Evolutionary conservation across 495 filamentous ascomycete genomes (phyloP), one percentile per base, ranked within the genome.

Genomic region (Penicillium bialowiezense): DNA sequence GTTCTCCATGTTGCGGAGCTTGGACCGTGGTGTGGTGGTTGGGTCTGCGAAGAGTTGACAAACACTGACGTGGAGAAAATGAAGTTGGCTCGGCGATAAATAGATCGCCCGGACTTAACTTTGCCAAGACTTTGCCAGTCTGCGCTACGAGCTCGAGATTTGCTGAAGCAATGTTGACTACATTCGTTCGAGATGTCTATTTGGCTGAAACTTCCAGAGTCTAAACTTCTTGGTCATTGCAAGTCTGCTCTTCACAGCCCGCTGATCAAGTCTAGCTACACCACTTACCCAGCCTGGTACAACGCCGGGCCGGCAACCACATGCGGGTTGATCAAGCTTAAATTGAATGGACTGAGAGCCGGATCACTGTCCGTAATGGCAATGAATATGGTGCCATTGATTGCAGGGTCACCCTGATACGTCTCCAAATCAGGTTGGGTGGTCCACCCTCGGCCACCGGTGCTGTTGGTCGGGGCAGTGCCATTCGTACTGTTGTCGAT

Each of bases 331-430:
- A 93, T 70, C 73, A 78, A 69, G 9, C 69, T 77, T 23, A 90
- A 28, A 64, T 95, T 95, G 63, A 88, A 92, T 3, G 89, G 86
- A 17, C 86, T 92, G 10, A 90, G 70, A 50, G 69, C 78, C 0
- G 85, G 47, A 56, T 90, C 79, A 4, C 64, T 56, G 58, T 95
- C 88, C 2, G 88, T 91, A 12, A 96, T 63, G 5, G 81, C 84
- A 43, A 95, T 69, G 50, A 90, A 92, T 58, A 91, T 84, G 5
- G 89, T 95, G 1, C 81, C 86, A 55, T 93, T 92, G 42, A 89
- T 75, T 4, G 82, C 80, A 6, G 83, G 84, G 58, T 91, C 82
- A 6, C 80, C 77, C 47, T 74, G 76, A 53, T 73, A 90, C 0
- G 84, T 84, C 31, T 75, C 71, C 14, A 76, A 58, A 31, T 69